These are phyloP conservation scores for Erythrobasidium hasegawianum DNA, from an alignment of 1,284 basidiomycete genomes.

Conservation along the genomic window DNA sequence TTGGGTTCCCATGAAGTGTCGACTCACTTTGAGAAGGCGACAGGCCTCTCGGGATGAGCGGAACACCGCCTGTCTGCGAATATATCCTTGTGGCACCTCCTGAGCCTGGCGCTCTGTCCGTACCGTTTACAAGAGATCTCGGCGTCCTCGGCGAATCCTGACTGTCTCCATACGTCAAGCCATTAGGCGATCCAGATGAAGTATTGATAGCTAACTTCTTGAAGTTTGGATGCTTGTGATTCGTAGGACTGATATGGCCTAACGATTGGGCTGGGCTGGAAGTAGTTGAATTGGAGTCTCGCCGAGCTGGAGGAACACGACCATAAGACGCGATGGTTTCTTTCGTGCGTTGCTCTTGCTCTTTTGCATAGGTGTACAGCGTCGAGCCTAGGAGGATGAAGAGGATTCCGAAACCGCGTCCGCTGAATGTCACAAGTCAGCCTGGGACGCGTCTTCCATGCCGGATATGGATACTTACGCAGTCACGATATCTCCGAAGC, in stretches of 20 bases:
- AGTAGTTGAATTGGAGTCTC: background rate
- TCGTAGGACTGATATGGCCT: background rate
- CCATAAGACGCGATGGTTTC: conserved; percentile 20
- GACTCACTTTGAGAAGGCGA: too few relatives aligned
- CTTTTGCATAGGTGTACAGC: conserved; percentile 56
- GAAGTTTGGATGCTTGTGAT: background rate
- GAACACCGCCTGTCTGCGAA: too few relatives aligned
- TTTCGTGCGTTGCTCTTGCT: conserved; percentile 38
- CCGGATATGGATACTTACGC: conserved; percentile 55
- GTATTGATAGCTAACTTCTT: conserved; percentile 3
- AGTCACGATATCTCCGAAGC: conserved; percentile 71
- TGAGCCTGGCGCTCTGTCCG: too few relatives aligned
- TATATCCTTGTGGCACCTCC: too few relatives aligned
- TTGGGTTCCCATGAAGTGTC: too few relatives aligned
- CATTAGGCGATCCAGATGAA: background rate
- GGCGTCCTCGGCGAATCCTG: background rate
- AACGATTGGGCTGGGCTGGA: background rate
- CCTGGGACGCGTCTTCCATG: background rate
- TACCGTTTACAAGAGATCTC: too few relatives aligned
- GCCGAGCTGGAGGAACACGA: background rate
- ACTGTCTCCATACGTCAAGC: background rate
- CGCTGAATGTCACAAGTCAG: conserved; percentile 53
- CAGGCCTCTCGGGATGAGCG: too few relatives aligned
- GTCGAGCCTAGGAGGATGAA: conserved; percentile 74
- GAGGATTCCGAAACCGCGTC: conserved; percentile 70